A percentile compares a stretch with the other conserved stretches of the same genome.
These are phyloP conservation scores for Colletotrichum melonis DNA, from an alignment of 2,329 filamentous ascomycete species.

Conservation along the genomic window DNA sequence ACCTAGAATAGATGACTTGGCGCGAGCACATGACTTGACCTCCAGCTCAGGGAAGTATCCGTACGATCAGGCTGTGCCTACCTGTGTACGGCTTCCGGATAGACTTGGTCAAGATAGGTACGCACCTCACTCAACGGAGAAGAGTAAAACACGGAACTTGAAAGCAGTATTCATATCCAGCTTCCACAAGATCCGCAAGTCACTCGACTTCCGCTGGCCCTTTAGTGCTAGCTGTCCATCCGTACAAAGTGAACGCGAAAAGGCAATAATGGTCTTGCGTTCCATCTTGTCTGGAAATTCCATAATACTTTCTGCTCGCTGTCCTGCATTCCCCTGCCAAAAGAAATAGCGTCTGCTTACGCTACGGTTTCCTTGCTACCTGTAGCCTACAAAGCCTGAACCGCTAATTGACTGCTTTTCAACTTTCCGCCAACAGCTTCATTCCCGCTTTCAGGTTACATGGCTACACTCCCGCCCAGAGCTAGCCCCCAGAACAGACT, in stretches of 20 bases:
- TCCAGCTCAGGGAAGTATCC: background rate
- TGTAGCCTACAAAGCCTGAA: background rate
- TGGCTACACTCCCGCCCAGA: slow-evolving; percentile 6
- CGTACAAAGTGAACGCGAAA: background rate
- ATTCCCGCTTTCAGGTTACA: slow-evolving; percentile 22
- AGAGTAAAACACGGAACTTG: slow-evolving; percentile 3
- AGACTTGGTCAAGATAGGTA: background rate
- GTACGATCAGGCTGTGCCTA: background rate
- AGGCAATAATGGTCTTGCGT: background rate
- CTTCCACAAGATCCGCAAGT: background rate
- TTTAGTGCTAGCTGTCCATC: background rate
- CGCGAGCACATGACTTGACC: too few relatives aligned
- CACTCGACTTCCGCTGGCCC: slow-evolving; percentile 3
- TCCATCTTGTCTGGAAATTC: slow-evolving; percentile 22
- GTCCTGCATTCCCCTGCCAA: slow-evolving; percentile 6
- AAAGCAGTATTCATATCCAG: slow-evolving; percentile 10
- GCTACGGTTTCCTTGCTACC: background rate
- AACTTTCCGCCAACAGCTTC: background rate
- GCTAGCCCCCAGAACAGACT: slow-evolving; percentile 28
- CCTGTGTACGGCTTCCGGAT: background rate
- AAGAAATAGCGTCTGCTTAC: background rate
- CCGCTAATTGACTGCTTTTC: background rate
- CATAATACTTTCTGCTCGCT: background rate
- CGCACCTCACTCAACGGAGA: background rate
- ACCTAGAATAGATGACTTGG: background rate